Conservation (phyloP, 2,329 filamentous ascomycete species). For the Alternaria sp. region DNA sequence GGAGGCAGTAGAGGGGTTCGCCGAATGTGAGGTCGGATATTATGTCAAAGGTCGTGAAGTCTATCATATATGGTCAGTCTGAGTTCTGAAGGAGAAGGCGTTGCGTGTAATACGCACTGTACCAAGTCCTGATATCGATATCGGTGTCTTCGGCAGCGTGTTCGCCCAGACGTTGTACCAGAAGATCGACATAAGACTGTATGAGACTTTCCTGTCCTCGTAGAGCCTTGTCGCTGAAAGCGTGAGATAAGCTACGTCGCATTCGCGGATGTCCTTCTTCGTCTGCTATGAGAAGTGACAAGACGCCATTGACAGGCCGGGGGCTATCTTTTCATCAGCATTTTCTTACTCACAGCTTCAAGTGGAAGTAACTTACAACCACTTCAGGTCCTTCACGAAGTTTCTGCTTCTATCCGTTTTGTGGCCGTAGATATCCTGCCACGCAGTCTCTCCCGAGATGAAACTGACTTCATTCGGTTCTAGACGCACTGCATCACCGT, state of each 20-base stretch:
- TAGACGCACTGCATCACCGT: conserved; percentile 53
- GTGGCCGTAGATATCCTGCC: conserved; percentile 54
- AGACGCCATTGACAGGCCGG: conserved; percentile 35
- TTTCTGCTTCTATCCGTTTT: conserved; percentile 45
- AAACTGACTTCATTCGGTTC: conserved; percentile 53
- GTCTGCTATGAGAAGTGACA: conserved; percentile 32
- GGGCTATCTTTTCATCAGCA: conserved; percentile 7
- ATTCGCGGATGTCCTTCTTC: conserved; percentile 44
- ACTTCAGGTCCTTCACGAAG: conserved; percentile 47
- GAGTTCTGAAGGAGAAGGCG: conserved; percentile 10
- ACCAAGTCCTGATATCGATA: conserved; percentile 40
- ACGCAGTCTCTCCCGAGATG: conserved; percentile 52
- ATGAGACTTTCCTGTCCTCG: conserved; percentile 50
- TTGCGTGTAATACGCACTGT: conserved; percentile 12
- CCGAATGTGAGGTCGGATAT: conserved; percentile 42
- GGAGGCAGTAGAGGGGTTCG: conserved; percentile 39
- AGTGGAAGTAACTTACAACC: conserved; percentile 29
- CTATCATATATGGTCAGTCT: neutral
- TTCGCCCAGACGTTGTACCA: conserved; percentile 44
- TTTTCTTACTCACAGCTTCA: neutral
- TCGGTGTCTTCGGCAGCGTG: conserved; percentile 10
- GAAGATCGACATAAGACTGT: conserved; percentile 48
- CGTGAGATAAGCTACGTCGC: conserved; percentile 48
- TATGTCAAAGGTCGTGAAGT: conserved; percentile 25
- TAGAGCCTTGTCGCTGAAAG: conserved; percentile 53